Conservation (phyloP, 805 yeast species). For the Candida peoriensis region DNA sequence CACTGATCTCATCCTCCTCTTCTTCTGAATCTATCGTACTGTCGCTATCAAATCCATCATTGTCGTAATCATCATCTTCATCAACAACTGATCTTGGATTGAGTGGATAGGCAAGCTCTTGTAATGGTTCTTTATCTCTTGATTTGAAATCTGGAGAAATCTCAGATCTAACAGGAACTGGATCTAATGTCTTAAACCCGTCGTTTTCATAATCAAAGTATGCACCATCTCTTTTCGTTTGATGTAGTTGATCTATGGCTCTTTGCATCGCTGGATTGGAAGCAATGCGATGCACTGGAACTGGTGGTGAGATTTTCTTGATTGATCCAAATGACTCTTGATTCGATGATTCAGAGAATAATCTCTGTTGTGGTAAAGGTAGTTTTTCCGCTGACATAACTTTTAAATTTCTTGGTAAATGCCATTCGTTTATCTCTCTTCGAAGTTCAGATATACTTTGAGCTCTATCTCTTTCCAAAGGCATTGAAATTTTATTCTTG, state of each 20-base stretch:
- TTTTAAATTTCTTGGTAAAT: conserved; percentile 5
- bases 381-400: conserved; percentile 2
- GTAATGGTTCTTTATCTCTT: too few relatives aligned
- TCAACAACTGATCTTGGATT: conserved; percentile 9
- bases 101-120: conserved; percentile 7
- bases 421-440: conserved; percentile 22
- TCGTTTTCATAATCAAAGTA: conserved; percentile 1
- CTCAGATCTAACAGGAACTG: too few relatives aligned
- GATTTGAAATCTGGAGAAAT: too few relatives aligned
- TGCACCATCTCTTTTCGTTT: conserved; percentile 3
- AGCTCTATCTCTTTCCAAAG: conserved; percentile 17
- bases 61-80: conserved; percentile 5
- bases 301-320: conserved; percentile 14
- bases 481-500: conserved; percentile 15
- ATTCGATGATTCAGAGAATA: conserved; percentile 1
- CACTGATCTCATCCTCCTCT: conserved; percentile 4
- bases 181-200: neutral
- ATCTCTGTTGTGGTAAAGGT: conserved; percentile 7
- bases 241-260: conserved; percentile 3
- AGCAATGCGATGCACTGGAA: conserved; percentile 23
- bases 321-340: neutral
- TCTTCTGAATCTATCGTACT: conserved; percentile 4
- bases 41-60: conserved; percentile 4
- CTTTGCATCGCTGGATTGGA: conserved; percentile 14
- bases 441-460: conserved; percentile 23